phyloP scores from a whole-genome alignment of 306 rosid genomes.

The Fagus sylvatica region DNA sequence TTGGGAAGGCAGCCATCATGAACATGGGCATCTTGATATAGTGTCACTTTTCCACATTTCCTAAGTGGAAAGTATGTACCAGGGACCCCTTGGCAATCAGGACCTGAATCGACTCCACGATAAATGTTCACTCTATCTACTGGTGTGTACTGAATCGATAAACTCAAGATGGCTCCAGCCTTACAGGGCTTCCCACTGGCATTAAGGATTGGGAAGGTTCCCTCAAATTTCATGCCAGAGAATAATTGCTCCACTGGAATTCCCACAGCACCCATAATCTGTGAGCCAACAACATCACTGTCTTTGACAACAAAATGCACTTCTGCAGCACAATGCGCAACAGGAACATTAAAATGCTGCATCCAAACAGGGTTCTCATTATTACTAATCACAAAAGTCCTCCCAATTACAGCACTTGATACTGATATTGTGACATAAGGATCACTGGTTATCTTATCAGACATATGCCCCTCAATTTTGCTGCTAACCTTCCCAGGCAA shows the following conservation, averaged over 20 bases:
- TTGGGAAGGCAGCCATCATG: conserved; percentile 52
- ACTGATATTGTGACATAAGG: conserved; percentile 77
- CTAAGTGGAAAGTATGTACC: conserved; percentile 77
- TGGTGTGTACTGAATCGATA: conserved; percentile 69
- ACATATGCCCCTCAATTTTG: conserved; percentile 37
- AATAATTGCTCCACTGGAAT: conserved; percentile 59
- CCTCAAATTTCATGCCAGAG: conserved; percentile 53
- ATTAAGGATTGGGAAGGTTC: conserved; percentile 57
- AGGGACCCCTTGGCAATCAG: conserved; percentile 62
- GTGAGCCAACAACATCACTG: conserved; percentile 69
- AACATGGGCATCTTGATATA: conserved; percentile 91
- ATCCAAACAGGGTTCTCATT: conserved; percentile 76
- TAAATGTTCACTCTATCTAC: conserved; percentile 44
- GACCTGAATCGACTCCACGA: conserved; percentile 47
- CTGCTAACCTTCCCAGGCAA: conserved; percentile 36
- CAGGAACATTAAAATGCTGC: conserved; percentile 75
- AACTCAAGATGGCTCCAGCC: conserved; percentile 54
- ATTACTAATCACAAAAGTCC: conserved; percentile 73
- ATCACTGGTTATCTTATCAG: conserved; percentile 56
- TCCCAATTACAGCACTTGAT: conserved; percentile 67
- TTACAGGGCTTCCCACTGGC: conserved; percentile 62
- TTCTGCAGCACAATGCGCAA: conserved; percentile 78
- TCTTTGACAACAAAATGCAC: conserved; percentile 80
- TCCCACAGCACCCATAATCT: conserved; percentile 69
- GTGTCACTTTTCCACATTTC: conserved; percentile 69